Conservation (phyloP, 2,329 filamentous ascomycete genomes). For the Alternaria viburni region DNA sequence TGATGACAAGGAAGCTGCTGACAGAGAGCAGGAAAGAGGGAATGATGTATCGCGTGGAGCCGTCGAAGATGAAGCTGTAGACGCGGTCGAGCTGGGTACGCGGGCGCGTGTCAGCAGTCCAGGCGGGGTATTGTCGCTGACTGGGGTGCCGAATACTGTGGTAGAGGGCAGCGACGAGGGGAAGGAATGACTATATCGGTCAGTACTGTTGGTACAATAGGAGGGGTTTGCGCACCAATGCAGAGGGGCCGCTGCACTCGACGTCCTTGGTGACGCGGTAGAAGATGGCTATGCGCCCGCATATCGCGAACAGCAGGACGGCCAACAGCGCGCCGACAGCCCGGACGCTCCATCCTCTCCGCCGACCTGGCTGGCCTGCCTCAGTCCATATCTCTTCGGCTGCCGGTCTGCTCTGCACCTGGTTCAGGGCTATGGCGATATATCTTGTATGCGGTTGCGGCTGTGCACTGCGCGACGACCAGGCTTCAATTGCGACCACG, state of each 20-base stretch:
- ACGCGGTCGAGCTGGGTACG: conserved; percentile 32
- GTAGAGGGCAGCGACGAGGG: conserved; percentile 41
- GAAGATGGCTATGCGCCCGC: conserved; percentile 40
- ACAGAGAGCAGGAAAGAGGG: conserved; percentile 38
- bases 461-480: conserved; percentile 22
- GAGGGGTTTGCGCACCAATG: conserved; percentile 22
- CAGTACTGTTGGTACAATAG: conserved; percentile 3
- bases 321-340: conserved; percentile 34
- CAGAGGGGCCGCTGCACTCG: conserved; percentile 41
- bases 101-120: conserved; percentile 33
- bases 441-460: conserved; percentile 31
- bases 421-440: conserved; percentile 39
- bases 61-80: conserved; percentile 33
- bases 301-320: conserved; percentile 38
- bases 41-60: conserved; percentile 42
- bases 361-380: conserved; percentile 21
- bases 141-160: conserved; percentile 36
- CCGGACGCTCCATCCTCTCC: conserved; percentile 23
- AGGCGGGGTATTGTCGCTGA: conserved; percentile 35
- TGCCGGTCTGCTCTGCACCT: conserved; percentile 27
- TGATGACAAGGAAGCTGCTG: conserved; percentile 37
- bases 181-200: conserved; percentile 36
- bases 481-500: conserved; percentile 36
- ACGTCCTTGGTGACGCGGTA: conserved; percentile 37
- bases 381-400: conserved; percentile 38